Evolutionary conservation across 306 rosid genomes (phyloP), one percentile per base, ranked within the genome.

Genomic region (Prunus armeniaca): DNA sequence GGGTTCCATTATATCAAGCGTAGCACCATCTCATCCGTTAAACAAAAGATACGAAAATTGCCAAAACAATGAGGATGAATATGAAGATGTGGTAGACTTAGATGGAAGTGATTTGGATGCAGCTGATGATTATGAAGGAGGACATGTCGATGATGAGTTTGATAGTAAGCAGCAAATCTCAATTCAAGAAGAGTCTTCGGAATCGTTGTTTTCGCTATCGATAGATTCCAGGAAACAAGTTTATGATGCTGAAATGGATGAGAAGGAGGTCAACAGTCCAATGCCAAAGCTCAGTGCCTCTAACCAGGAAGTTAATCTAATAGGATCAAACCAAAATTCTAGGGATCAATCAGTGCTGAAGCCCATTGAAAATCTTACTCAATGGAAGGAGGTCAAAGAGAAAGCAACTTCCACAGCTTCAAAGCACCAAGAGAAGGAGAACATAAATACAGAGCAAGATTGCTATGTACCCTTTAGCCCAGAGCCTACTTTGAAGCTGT

Each of bases 121-220:
- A 20, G 77, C 38, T n/a, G 73, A 34, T 19, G 69, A 69, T 34
- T 60, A n/a, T 27, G 77, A n/a, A 9, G 6, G 4, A 32, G 43
- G 43, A 38, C 43, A 38, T 38, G 9, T 38, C 2, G 65, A 22
- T 28, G 74, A 24, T 32, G 79, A n/a, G 5, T 72, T 55, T 34
- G 83, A 24, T 27, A 41, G 67, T 4, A 58, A 9, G 2, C 73
- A 65, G 52, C 12, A 28, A 19, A 52, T 20, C 18, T 57, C 67
- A 65, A 50, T 73, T 72, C 78, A 76, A 66, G 79, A 84, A 78
- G 93, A 88, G 69, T 83, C 92, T 77, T 91, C 98, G 4, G 98
- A 88, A 15, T 89, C 98, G 4, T 76, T 93, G 78, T 93, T 93
- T 81, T 93, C 97, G 45, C 56, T 93, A 65, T 88, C 92, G 11